A percentile compares a stretch with the other conserved stretches of the same genome.
phyloP scores from a whole-genome alignment of 2,329 filamentous ascomycete species.

The Dothideomycetes sp. region DNA sequence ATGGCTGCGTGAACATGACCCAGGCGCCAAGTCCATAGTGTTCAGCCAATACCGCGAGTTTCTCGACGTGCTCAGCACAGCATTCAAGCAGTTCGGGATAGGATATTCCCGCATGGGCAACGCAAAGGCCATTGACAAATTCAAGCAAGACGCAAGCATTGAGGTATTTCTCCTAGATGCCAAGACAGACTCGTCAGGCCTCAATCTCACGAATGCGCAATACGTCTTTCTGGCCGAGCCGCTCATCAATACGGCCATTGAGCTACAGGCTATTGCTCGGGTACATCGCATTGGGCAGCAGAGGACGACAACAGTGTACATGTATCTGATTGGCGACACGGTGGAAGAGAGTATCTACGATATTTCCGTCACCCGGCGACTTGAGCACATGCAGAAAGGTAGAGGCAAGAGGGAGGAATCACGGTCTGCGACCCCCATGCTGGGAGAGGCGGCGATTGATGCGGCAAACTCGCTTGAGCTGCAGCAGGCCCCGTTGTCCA shows the following conservation, averaged over 20 bases:
- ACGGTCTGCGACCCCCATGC: constrained; percentile 18
- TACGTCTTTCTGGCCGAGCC: constrained; percentile 95
- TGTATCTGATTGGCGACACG: constrained; percentile 83
- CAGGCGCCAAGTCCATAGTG: constrained; percentile 82
- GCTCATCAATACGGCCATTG: constrained; percentile 82
- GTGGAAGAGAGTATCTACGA: constrained; percentile 90
- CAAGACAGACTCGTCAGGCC: constrained; percentile 73
- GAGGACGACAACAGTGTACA: constrained; percentile 83
- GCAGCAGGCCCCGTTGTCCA: constrained; percentile 58
- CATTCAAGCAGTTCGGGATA: constrained; percentile 62
- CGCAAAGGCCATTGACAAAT: constrained; percentile 57
- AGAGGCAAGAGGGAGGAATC: constrained; percentile 18
- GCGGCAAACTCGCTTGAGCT: constrained; percentile 77
- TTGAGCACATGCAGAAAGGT: constrained; percentile 56
- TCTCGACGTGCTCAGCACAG: constrained; percentile 58
- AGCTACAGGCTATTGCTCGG: constrained; percentile 87
- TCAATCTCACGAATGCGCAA: constrained; percentile 86
- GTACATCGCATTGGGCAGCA: constrained; percentile 91
- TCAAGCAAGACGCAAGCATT: constrained; percentile 60
- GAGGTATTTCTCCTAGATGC: constrained; percentile 88
- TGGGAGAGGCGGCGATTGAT: constrained; percentile 57
- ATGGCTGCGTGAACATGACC: constrained; percentile 75
- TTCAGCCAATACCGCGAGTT: constrained; percentile 88
- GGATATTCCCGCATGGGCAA: constrained; percentile 60
- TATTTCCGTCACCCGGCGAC: constrained; percentile 65